phyloP scores from a whole-genome alignment of 106 monocot genomes.

The Dactylorhiza incarnata region DNA sequence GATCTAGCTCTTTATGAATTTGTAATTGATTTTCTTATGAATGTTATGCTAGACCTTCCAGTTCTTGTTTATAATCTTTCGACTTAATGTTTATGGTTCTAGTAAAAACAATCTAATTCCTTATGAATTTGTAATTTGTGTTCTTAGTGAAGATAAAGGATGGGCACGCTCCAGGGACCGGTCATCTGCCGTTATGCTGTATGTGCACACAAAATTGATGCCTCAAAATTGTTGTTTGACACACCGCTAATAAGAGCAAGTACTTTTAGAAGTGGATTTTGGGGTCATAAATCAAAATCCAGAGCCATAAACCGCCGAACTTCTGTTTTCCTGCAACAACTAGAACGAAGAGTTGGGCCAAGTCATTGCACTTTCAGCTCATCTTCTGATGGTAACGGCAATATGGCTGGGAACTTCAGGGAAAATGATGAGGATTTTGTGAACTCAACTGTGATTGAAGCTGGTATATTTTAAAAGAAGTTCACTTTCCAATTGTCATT shows the following conservation, averaged over 20 bases:
- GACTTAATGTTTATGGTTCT: neutral
- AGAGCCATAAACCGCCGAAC: constrained; percentile 21
- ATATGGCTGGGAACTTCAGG: constrained; percentile 50
- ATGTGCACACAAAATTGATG: constrained; percentile 14
- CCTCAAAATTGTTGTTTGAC: constrained; percentile 10
- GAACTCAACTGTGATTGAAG: constrained; percentile 79
- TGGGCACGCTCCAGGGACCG: constrained; percentile 54
- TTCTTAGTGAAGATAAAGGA: constrained; percentile 3
- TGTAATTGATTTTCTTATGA: too few relatives aligned
- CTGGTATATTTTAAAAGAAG: constrained; percentile 32
- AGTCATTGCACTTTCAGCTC: constrained; percentile 53
- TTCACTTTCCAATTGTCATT: neutral
- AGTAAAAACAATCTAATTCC: neutral
- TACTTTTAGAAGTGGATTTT: constrained; percentile 33
- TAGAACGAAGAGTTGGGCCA: constrained; percentile 13
- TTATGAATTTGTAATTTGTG: neutral
- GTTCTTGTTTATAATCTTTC: too few relatives aligned
- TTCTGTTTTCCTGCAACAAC: constrained; percentile 6
- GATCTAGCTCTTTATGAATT: too few relatives aligned
- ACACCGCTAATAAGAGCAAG: constrained; percentile 17
- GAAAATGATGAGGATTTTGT: constrained; percentile 76
- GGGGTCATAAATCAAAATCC: constrained; percentile 30
- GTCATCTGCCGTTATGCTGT: constrained; percentile 33
- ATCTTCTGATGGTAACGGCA: constrained; percentile 72
- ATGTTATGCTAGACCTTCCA: too few relatives aligned